A percentile compares a stretch with the other conserved stretches of the same genome.
These are phyloP conservation scores for Emmonsiellopsis sp. DNA, from an alignment of 2,329 filamentous ascomycete species.

Conservation along the genomic window DNA sequence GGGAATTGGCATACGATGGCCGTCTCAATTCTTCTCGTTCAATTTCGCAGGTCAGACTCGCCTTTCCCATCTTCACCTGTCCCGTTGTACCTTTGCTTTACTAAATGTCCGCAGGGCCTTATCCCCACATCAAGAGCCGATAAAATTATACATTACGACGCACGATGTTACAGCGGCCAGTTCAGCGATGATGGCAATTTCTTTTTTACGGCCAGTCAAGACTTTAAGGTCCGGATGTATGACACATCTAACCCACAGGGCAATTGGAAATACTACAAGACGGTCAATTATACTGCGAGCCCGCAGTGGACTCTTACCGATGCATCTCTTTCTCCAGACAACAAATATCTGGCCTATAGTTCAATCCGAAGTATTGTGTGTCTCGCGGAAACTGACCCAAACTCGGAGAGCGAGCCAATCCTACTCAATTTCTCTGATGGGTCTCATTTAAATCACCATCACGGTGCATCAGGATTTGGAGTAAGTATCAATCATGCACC, in stretches of 20 bases:
- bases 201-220: conserved; percentile 85
- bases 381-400: conserved; percentile 77
- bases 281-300: conserved; percentile 72
- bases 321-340: conserved; percentile 82
- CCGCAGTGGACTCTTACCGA: conserved; percentile 89
- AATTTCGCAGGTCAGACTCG: conserved; percentile 54
- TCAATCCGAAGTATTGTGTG: conserved; percentile 80
- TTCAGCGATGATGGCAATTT: conserved; percentile 97
- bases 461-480: conserved; percentile 33
- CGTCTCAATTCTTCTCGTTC: conserved; percentile 55
- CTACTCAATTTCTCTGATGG: conserved; percentile 61
- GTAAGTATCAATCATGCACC: conserved; percentile 22
- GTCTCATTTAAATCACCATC: conserved; percentile 28
- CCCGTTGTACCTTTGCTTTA: background rate
- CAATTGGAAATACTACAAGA: conserved; percentile 93
- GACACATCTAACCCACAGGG: conserved; percentile 85
- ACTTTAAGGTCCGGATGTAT: conserved; percentile 94
- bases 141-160: conserved; percentile 77
- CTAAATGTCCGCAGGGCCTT: conserved; percentile 47
- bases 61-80: background rate
- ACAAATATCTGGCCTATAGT: conserved; percentile 83
- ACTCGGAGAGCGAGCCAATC: conserved; percentile 69
- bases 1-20: conserved; percentile 63
- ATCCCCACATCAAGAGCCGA: conserved; percentile 72
- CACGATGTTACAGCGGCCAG: conserved; percentile 86